Base-by-base conservation (phyloP, 2,329 filamentous ascomycete species). In the Claviceps monticola region DNA sequence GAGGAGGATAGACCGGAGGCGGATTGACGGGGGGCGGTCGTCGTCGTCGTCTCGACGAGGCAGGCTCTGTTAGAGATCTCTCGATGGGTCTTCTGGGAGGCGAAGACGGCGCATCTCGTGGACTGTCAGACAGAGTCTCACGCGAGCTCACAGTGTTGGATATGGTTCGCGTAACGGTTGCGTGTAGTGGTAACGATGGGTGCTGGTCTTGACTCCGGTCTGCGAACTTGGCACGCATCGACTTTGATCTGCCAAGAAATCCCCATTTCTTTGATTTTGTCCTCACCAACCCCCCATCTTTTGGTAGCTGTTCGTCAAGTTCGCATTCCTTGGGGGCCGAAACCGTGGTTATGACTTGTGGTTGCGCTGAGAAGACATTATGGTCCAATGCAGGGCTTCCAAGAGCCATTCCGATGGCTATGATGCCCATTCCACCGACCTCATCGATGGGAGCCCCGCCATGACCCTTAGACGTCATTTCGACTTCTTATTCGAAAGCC, bases 321-420 rank as follows among this genome's bases (percentile, higher is more conserved):
- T 55, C 44, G 26, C 59, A 55, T 8, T 38, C 36, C 41, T 53
- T 56, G 11, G 56, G 53, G 5, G 62, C 55, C 17, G 57, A 59
- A 48, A 60, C 58, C 11, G 58, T 59, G 48, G 60, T 60, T 48
- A 54, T 37, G 16, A 51, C 48, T 46, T 61, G 60, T 19, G 60
- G 62, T 37, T 60, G 64, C 57, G 62, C 66, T 38, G 57, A 56
- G 38, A 50, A 51, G 50, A 51, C 51, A 37, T 56, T 54, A 37
- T 68, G 67, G 16, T 67, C 64, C 41, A 70, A 69, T n/a, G 73
- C 69, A 23, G 85, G 85, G 60, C 84, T 88, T 36, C 84, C 85
- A 52, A 88, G 68, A 1, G 85, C 85, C 74, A 89, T 82, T 9
- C 86, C 86, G 55, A 89, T 88, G 58, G 71, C 73, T 55, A 63